phyloP scores from a whole-genome alignment of 768 basidiomycete species.

The Paxillus involutus region DNA sequence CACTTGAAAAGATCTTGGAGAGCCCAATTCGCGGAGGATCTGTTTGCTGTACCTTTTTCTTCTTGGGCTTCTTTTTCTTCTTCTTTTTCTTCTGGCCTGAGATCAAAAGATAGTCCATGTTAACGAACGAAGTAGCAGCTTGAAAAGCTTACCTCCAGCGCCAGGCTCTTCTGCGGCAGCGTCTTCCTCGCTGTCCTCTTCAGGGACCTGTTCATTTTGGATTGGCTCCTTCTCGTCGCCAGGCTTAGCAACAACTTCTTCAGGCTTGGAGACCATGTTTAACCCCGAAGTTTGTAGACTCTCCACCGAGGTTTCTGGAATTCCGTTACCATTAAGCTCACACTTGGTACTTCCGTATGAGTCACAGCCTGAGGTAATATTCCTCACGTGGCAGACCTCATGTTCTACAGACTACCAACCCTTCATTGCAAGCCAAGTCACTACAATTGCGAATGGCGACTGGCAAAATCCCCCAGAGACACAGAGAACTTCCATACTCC shows the following conservation, averaged over 20 bases:
- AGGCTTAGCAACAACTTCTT: slow-evolving; percentile 7
- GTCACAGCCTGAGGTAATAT: too few relatives aligned
- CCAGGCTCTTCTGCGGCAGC: slow-evolving; percentile 25
- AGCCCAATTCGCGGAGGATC: slow-evolving; percentile 90
- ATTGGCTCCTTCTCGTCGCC: slow-evolving; percentile 12
- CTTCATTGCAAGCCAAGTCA: too few relatives aligned
- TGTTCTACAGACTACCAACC: too few relatives aligned
- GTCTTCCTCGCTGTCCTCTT: slow-evolving; percentile 35
- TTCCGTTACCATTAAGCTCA: too few relatives aligned
- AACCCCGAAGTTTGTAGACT: not conserved
- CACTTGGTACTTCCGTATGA: too few relatives aligned
- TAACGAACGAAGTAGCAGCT: not conserved
- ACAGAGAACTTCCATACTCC: too few relatives aligned
- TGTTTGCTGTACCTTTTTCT: slow-evolving; percentile 79
- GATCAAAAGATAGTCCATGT: not conserved
- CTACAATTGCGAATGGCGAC: too few relatives aligned
- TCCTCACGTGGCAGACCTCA: too few relatives aligned
- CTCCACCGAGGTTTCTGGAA: not conserved
- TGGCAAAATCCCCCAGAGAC: too few relatives aligned
- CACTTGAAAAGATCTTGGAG: slow-evolving; percentile 83
- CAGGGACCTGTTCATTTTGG: slow-evolving; percentile 20
- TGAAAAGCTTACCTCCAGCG: slow-evolving; percentile 26
- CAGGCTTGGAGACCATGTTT: slow-evolving; percentile 17
- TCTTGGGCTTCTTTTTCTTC: slow-evolving; percentile 92
- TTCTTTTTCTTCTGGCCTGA: slow-evolving; percentile 76